Evolutionary conservation across 495 filamentous ascomycete genomes (phyloP).

Genomic region (Penicillium lagena): DNA sequence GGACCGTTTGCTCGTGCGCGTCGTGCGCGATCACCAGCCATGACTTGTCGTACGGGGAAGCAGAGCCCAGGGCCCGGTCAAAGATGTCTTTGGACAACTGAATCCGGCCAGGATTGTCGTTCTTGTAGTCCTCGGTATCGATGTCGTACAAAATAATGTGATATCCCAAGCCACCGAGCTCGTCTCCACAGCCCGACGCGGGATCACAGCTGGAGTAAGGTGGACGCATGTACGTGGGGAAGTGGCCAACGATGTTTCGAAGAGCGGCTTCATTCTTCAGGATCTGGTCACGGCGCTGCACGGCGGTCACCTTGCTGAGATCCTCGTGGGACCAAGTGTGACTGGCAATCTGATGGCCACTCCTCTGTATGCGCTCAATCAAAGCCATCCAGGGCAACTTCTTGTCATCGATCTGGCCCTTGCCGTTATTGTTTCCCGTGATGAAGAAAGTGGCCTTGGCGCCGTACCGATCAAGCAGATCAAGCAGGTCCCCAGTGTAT

Average conservation of each 20-base stretch:
- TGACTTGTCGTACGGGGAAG: conserved; percentile 35
- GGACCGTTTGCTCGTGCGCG: conserved; percentile 68
- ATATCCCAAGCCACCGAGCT: conserved; percentile 64
- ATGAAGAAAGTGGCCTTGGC: conserved; percentile 77
- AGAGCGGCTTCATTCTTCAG: conserved; percentile 74
- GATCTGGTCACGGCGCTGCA: conserved; percentile 60
- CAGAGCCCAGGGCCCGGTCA: conserved; percentile 41
- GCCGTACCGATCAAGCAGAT: conserved; percentile 58
- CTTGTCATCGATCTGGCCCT: conserved; percentile 62
- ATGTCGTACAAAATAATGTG: conserved; percentile 71
- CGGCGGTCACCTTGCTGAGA: conserved; percentile 50
- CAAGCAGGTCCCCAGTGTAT: conserved; percentile 63
- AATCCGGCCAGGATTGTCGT: conserved; percentile 53
- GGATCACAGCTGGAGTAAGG: conserved; percentile 68
- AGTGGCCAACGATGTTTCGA: conserved; percentile 70
- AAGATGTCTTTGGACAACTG: conserved; percentile 70
- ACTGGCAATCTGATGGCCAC: conserved; percentile 77
- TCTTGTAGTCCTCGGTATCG: conserved; percentile 72
- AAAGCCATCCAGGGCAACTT: conserved; percentile 49
- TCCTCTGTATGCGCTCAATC: conserved; percentile 60
- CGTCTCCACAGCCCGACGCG: conserved; percentile 49
- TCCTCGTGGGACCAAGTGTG: conserved; percentile 84
- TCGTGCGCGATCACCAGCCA: conserved; percentile 75
- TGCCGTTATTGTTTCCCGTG: conserved; percentile 67
- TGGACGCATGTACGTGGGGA: conserved; percentile 83